Percentiles rank a stretch among this genome's conserved stretches.
phyloP scores from a whole-genome alignment of 2,329 filamentous ascomycete species.

The Ophiosphaerella herpotricha region DNA sequence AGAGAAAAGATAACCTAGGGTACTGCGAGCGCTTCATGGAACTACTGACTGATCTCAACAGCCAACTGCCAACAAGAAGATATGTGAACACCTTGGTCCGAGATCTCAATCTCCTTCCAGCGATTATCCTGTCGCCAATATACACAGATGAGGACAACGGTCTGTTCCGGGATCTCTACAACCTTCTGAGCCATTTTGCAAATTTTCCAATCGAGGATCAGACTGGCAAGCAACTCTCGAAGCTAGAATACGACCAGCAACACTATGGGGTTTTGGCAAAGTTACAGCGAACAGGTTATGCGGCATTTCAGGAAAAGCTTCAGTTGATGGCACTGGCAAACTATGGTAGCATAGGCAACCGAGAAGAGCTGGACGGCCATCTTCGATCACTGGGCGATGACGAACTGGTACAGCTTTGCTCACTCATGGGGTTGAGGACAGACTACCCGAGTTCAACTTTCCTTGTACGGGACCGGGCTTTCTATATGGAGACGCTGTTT shows the following conservation, averaged over 20 bases:
- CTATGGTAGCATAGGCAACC: slow-evolving; percentile 82
- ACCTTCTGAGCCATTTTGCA: slow-evolving; percentile 83
- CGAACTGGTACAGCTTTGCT: slow-evolving; percentile 72
- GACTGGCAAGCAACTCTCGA: slow-evolving; percentile 75
- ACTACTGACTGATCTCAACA: slow-evolving; percentile 86
- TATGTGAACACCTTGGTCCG: slow-evolving; percentile 89
- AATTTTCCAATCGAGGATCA: slow-evolving; percentile 92
- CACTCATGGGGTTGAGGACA: slow-evolving; percentile 75
- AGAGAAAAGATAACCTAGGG: slow-evolving; percentile 64
- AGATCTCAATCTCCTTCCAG: slow-evolving; percentile 81
- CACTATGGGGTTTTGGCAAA: slow-evolving; percentile 79
- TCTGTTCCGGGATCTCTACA: slow-evolving; percentile 78
- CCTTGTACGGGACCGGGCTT: slow-evolving; percentile 66
- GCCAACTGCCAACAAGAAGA: slow-evolving; percentile 88
- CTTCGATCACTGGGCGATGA: slow-evolving; percentile 73
- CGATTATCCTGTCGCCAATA: slow-evolving; percentile 77
- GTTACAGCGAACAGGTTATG: slow-evolving; percentile 74
- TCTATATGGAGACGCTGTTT: slow-evolving; percentile 73
- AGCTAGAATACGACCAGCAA: slow-evolving; percentile 74
- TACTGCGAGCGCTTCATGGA: slow-evolving; percentile 96
- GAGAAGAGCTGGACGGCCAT: slow-evolving; percentile 76
- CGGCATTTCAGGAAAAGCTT: slow-evolving; percentile 85
- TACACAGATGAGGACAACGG: slow-evolving; percentile 75
- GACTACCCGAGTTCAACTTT: slow-evolving; percentile 75
- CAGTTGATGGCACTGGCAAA: slow-evolving; percentile 92